Conservation (phyloP, 2,329 filamentous ascomycete species). For the Trichoderma sp. region DNA sequence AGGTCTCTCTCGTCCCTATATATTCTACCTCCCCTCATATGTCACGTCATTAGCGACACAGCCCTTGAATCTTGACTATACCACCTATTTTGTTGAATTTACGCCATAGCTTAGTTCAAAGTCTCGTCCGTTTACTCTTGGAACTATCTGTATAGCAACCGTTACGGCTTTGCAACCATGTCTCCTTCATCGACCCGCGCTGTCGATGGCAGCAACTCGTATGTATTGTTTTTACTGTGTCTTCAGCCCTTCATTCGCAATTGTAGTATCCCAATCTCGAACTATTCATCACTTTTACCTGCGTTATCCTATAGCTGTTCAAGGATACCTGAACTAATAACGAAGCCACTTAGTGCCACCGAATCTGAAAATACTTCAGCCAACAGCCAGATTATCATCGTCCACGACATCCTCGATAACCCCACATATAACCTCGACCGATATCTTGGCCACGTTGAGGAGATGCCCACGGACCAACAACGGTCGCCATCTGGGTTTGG, state of each 20-base stretch:
- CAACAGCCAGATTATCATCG: background rate
- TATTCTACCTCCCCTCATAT: background rate
- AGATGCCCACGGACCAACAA: background rate
- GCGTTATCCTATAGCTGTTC: background rate
- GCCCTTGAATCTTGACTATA: background rate
- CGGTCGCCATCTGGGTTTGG: background rate
- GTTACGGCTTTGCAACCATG: background rate
- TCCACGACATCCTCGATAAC: background rate
- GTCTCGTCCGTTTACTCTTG: background rate
- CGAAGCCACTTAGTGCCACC: background rate
- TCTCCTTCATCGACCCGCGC: background rate
- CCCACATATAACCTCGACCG: background rate
- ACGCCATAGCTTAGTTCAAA: background rate
- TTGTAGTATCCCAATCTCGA: background rate
- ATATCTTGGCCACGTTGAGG: background rate
- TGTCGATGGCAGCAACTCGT: background rate
- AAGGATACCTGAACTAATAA: background rate
- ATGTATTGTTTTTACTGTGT: background rate
- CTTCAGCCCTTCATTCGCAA: background rate
- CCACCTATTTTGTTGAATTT: background rate
- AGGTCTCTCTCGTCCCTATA: background rate
- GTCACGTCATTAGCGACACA: background rate
- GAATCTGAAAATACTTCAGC: background rate
- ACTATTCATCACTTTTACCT: background rate
- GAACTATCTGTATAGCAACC: background rate